Conservation (phyloP, 2,329 filamentous ascomycete genomes). For the Penicillium paneum region DNA sequence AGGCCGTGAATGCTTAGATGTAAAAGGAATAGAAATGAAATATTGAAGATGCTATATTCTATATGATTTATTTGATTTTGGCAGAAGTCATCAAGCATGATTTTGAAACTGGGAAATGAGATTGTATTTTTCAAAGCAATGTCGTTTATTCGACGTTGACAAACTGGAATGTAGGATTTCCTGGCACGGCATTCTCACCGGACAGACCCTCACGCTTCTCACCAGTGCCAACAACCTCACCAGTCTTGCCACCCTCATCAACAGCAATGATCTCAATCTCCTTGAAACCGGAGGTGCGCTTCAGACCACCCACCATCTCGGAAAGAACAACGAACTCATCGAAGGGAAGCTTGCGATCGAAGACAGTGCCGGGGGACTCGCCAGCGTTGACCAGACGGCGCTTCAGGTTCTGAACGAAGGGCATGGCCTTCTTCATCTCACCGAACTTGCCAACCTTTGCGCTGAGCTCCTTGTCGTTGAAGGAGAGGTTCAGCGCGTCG, state of each 20-base stretch:
- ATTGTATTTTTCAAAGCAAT: slow-evolving; percentile 2
- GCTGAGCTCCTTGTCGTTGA: slow-evolving; percentile 79
- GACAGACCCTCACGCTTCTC: slow-evolving; percentile 59
- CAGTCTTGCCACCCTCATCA: slow-evolving; percentile 54
- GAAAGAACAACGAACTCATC: slow-evolving; percentile 73
- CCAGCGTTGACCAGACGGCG: slow-evolving; percentile 68
- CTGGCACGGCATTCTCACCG: slow-evolving; percentile 76
- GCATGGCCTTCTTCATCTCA: slow-evolving; percentile 93
- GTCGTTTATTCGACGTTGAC: slow-evolving; percentile 62
- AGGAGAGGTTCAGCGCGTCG: slow-evolving; percentile 57
- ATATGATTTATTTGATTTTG: slow-evolving; percentile 18
- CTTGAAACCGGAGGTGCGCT: slow-evolving; percentile 69
- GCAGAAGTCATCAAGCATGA: slow-evolving; percentile 26
- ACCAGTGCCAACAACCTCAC: slow-evolving; percentile 44
- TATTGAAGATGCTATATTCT: slow-evolving; percentile 14
- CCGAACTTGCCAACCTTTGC: slow-evolving; percentile 75
- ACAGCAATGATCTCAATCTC: slow-evolving; percentile 70
- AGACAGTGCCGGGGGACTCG: slow-evolving; percentile 64
- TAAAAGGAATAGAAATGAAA: not conserved
- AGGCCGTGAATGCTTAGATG: no score
- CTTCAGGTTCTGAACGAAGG: slow-evolving; percentile 87
- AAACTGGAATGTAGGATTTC: slow-evolving; percentile 77
- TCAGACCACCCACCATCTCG: slow-evolving; percentile 76
- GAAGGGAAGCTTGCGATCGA: slow-evolving; percentile 81
- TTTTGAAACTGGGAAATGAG: slow-evolving; percentile 9